phyloP scores from a whole-genome alignment of 2,329 filamentous ascomycete species.

The Aureobasidium sp. region DNA sequence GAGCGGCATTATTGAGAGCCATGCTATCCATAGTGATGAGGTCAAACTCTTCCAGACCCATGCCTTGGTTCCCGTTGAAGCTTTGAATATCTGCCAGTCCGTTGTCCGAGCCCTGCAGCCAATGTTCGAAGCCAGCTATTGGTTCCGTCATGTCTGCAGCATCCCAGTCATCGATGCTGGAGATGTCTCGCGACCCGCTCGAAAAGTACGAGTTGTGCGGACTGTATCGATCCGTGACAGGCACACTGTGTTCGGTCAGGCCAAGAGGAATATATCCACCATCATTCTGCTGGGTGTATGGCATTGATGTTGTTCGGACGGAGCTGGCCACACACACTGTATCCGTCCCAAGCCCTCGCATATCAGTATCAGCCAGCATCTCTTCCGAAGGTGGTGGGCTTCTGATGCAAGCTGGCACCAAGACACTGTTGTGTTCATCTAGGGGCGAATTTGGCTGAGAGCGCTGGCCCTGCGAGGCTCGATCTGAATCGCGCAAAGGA shows the following conservation, averaged over 20 bases:
- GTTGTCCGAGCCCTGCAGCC: not conserved
- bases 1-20: not conserved
- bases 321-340: no score
- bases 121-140: not conserved
- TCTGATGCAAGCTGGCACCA: not conserved
- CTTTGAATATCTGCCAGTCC: not conserved
- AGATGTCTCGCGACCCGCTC: not conserved
- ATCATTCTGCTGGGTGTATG: not conserved
- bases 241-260: not conserved
- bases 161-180: not conserved
- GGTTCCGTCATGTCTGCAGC: not conserved
- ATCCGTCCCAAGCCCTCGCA: no score
- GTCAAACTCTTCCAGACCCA: not conserved
- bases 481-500: not conserved
- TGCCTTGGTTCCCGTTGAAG: not conserved
- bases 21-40: not conserved
- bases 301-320: no score
- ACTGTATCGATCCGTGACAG: not conserved
- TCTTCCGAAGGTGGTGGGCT: not conserved
- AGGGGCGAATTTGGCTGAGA: no score
- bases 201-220: not conserved
- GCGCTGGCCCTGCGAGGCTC: no score
- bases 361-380: not conserved
- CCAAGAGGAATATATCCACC: not conserved
- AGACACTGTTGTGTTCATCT: not conserved